Evolutionary conservation across 148 eudicot genomes (phyloP).

Genomic region (Arctostaphylos glauca): DNA sequence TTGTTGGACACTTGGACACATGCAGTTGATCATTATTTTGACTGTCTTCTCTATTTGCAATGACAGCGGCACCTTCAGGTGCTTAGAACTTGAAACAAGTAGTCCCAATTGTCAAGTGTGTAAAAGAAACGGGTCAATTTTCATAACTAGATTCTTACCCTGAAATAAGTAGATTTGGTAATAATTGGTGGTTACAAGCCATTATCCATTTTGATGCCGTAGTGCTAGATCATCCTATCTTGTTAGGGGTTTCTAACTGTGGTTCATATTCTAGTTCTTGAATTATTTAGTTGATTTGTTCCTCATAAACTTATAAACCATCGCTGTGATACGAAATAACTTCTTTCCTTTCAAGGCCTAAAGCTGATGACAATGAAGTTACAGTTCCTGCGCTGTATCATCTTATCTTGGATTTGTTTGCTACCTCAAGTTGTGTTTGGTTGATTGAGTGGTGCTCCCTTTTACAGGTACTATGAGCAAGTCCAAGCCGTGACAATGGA

Average conservation of each 20-base stretch:
- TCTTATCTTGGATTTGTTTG: slow-evolving; percentile 7
- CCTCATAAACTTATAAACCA: not conserved
- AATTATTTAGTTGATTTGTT: not conserved
- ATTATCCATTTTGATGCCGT: not conserved
- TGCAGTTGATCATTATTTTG: not conserved
- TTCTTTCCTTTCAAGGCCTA: not conserved
- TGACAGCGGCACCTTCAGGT: not conserved
- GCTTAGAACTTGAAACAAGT: slow-evolving; percentile 5
- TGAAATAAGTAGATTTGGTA: not conserved
- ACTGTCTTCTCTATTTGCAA: not conserved
- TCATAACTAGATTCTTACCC: not conserved
- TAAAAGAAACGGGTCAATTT: not conserved
- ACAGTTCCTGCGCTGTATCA: not conserved
- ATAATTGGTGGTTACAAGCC: not conserved
- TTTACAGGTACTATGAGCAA: not conserved
- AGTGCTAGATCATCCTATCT: not conserved
- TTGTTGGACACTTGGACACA: not conserved
- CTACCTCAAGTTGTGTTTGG: not conserved
- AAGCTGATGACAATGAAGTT: not conserved
- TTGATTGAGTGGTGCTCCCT: not conserved
- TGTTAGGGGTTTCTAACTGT: not conserved
- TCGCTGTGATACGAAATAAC: not conserved
- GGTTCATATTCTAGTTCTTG: not conserved
- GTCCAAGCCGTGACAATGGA: not conserved
- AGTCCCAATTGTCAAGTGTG: not conserved